Evolutionary conservation across 2,329 filamentous ascomycete genomes (phyloP).

Genomic region (Monascus ruber): DNA sequence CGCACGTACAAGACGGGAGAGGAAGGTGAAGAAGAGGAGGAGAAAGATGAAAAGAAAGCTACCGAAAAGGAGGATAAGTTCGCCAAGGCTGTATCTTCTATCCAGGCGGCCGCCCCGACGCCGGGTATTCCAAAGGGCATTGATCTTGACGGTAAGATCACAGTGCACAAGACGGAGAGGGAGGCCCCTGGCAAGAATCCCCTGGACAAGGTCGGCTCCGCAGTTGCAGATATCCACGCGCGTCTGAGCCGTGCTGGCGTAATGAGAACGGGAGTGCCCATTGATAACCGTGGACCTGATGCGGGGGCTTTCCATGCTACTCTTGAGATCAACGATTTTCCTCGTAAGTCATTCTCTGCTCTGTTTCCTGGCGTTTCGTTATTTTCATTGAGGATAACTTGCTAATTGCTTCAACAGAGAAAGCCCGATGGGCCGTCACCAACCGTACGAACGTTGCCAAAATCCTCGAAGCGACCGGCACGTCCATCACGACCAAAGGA

Average conservation of each 20-base stretch:
- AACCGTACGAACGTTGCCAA: slow-evolving; percentile 98
- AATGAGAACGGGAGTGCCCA: slow-evolving; percentile 81
- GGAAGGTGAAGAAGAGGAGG: slow-evolving; percentile 63
- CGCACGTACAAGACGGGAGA: slow-evolving; percentile 86
- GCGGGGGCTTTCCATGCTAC: slow-evolving; percentile 95
- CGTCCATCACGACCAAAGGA: slow-evolving; percentile 95
- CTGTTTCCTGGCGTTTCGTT: background rate
- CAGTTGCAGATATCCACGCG: slow-evolving; percentile 80
- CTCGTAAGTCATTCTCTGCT: slow-evolving; percentile 41
- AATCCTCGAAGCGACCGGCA: slow-evolving; percentile 87
- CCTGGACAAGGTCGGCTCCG: slow-evolving; percentile 78
- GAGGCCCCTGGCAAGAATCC: slow-evolving; percentile 49
- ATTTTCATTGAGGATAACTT: slow-evolving; percentile 3
- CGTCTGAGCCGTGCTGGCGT: slow-evolving; percentile 82
- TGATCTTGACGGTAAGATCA: slow-evolving; percentile 57
- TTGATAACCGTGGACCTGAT: slow-evolving; percentile 97
- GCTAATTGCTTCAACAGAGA: slow-evolving; percentile 42
- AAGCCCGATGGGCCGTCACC: slow-evolving; percentile 95
- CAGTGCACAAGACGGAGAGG: slow-evolving; percentile 59
- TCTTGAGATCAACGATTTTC: slow-evolving; percentile 98
- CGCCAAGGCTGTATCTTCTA: slow-evolving; percentile 50
- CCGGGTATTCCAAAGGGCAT: slow-evolving; percentile 44
- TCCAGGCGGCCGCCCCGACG: slow-evolving; percentile 42
- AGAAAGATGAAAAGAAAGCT: slow-evolving; percentile 51
- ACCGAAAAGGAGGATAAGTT: slow-evolving; percentile 50